Percentiles rank a stretch among this genome's conserved stretches.
Conservation (phyloP, 2,329 filamentous ascomycete genomes). For the Malbranchea zuffiana region DNA sequence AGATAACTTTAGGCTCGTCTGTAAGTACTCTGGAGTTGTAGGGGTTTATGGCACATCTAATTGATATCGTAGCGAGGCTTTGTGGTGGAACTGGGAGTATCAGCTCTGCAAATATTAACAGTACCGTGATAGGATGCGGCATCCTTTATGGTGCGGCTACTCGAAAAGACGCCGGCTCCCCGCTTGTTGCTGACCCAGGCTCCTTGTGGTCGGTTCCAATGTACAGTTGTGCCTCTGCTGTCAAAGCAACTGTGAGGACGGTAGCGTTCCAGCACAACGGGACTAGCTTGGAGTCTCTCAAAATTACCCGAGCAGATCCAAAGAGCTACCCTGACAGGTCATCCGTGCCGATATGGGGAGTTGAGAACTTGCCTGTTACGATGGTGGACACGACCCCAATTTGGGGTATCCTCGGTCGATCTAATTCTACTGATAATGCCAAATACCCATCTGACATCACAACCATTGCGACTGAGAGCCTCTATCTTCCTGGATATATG, state of each 20-base stretch:
- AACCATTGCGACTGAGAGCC: conserved; percentile 13
- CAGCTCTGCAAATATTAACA: conserved; percentile 33
- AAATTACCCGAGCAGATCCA: conserved; percentile 24
- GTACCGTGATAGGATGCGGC: conserved; percentile 31
- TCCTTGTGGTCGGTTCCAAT: conserved; percentile 35
- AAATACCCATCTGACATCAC: conserved; percentile 23
- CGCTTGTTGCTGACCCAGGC: conserved; percentile 30
- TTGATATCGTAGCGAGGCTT: neutral
- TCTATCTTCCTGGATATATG: conserved; percentile 24
- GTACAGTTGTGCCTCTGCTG: conserved; percentile 35
- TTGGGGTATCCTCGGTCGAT: conserved; percentile 33
- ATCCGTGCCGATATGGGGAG: conserved; percentile 27
- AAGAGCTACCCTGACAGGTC: conserved; percentile 28
- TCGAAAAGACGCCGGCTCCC: conserved; percentile 25
- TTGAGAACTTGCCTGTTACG: conserved; percentile 26
- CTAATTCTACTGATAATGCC: conserved; percentile 22
- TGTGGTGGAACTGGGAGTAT: conserved; percentile 18
- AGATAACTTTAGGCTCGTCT: conserved; percentile 6
- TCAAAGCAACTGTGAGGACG: conserved; percentile 37
- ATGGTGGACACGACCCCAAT: conserved; percentile 23
- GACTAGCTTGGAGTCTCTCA: conserved; percentile 28
- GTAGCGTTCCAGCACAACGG: conserved; percentile 36
- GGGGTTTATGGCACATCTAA: neutral
- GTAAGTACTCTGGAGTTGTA: conserved; percentile 1
- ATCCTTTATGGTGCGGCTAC: conserved; percentile 32